Evolutionary conservation across 2,329 filamentous ascomycete species (phyloP), one percentile per base, ranked within the genome.

Genomic region (Didymella pinodella): DNA sequence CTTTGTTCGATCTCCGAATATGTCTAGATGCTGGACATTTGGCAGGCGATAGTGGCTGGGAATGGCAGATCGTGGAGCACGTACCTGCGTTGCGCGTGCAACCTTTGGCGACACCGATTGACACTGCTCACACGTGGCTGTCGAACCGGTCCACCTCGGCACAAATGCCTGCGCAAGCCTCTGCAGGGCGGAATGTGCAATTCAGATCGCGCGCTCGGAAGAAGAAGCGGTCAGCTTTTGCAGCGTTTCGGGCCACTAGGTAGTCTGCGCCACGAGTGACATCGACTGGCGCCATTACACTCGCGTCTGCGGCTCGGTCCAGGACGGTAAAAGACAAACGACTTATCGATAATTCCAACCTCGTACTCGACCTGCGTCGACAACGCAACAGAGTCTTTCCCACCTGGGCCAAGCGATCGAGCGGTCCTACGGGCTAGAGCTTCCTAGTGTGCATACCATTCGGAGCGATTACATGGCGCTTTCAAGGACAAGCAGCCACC

Each of bases 271-370:
- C 51, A 54, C 38, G 43, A n/a, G 41, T 29, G 29, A 49, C 45
- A 50, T 40, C 48, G 40, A 49, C 38, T 31, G 25, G 38, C 38
- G 46, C 56, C 26, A 54, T 29, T 43, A 25, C n/a, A 36, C n/a
- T 54, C 28, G 50, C 34, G 47, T 26, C 45, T 59, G 47, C 50
- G 56, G 50, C 56, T 59, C 56, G 56, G 56, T 59, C 56, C 56
- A 54, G 56, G 49, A 50, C 46, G 46, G 50, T 41, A 49, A 46
- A 54, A 46, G 54, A 54, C 6, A 57, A 44, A 44, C 43, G 31
- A 45, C 38, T 40, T 49, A 43, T 57, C 53, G 45, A 54, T 34
- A 50, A 54, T 7, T 25, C 48, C 29, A 48, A 50, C 48, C 45
- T 43, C 31, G 48, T 54, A 47, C 43, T 48, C n/a, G 36, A 52